phyloP scores from a whole-genome alignment of 331 rosid genomes.

The Rhamnella rubrinervis region DNA sequence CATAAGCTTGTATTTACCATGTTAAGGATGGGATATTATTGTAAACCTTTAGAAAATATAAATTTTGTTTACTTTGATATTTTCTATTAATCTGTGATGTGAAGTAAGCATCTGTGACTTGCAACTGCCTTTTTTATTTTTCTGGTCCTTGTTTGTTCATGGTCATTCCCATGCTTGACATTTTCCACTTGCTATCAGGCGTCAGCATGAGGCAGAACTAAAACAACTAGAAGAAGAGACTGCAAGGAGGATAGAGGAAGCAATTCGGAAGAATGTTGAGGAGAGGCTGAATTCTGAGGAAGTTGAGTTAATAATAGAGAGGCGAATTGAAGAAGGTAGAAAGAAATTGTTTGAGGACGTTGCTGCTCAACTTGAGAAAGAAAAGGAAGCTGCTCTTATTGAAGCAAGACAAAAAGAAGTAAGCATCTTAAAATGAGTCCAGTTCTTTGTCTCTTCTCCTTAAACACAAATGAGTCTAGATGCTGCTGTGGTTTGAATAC shows the following conservation, averaged over 20 bases:
- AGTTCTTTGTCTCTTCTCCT: not conserved
- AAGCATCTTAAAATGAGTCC: constrained; percentile 24
- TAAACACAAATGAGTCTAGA: no score
- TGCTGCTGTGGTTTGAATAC: not conserved
- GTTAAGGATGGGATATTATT: no score
- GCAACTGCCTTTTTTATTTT: constrained; percentile 1
- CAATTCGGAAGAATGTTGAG: constrained; percentile 62
- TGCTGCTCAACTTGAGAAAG: constrained; percentile 64
- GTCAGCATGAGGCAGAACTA: constrained; percentile 61
- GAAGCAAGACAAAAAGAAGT: constrained; percentile 88
- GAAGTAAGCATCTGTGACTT: not conserved
- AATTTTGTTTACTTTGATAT: no score
- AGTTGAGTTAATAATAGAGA: constrained; percentile 50
- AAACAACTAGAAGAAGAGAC: constrained; percentile 71
- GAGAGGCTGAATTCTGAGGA: constrained; percentile 67
- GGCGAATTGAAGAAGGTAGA: constrained; percentile 66
- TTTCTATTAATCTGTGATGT: no score
- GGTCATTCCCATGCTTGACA: constrained; percentile 14
- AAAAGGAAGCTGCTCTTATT: constrained; percentile 71
- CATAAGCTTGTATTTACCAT: no score
- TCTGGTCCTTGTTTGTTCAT: not conserved
- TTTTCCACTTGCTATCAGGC: constrained; percentile 41
- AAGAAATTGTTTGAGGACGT: constrained; percentile 70
- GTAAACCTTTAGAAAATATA: no score
- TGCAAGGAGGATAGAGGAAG: constrained; percentile 66